phyloP scores from a whole-genome alignment of 2,329 filamentous ascomycete species.

The Herpotrichia juniperi region DNA sequence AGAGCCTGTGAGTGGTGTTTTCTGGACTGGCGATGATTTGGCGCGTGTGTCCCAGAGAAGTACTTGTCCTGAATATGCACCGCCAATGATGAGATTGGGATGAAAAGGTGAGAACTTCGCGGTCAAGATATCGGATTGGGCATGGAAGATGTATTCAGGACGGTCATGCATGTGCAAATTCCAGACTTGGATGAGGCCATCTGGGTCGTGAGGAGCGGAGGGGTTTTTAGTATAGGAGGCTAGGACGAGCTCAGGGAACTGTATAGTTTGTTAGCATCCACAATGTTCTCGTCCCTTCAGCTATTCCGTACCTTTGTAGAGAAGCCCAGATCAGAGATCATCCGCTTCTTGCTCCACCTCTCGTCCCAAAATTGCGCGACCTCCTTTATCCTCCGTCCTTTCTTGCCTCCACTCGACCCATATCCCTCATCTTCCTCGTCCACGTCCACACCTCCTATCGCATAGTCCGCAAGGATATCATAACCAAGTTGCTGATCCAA shows the following conservation, averaged over 20 bases:
- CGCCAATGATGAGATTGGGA: conserved; percentile 92
- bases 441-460: conserved; percentile 74
- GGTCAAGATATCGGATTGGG: conserved; percentile 91
- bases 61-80: conserved; percentile 95
- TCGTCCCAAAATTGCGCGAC: conserved; percentile 93
- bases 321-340: conserved; percentile 95
- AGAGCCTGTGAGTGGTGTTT: conserved; percentile 91
- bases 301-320: conserved; percentile 72
- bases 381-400: conserved; percentile 79
- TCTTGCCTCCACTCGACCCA: conserved; percentile 72
- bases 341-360: conserved; percentile 94
- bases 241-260: conserved; percentile 88
- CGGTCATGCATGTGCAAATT: conserved; percentile 93
- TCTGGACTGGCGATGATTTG: conserved; percentile 82
- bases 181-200: conserved; percentile 95
- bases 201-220: conserved; percentile 89
- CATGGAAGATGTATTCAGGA: conserved; percentile 95
- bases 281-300: neutral
- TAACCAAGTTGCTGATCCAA: conserved; percentile 95
- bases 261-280: conserved; percentile 24
- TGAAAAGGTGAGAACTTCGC: conserved; percentile 99
- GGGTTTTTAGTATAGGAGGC: conserved; percentile 98
- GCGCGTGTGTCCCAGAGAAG: conserved; percentile 96
- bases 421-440: conserved; percentile 81
- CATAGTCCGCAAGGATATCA: conserved; percentile 94